A percentile compares a stretch with the other conserved stretches of the same genome.
phyloP scores from a whole-genome alignment of 495 filamentous ascomycete species.

The Cenococcum geophilum region DNA sequence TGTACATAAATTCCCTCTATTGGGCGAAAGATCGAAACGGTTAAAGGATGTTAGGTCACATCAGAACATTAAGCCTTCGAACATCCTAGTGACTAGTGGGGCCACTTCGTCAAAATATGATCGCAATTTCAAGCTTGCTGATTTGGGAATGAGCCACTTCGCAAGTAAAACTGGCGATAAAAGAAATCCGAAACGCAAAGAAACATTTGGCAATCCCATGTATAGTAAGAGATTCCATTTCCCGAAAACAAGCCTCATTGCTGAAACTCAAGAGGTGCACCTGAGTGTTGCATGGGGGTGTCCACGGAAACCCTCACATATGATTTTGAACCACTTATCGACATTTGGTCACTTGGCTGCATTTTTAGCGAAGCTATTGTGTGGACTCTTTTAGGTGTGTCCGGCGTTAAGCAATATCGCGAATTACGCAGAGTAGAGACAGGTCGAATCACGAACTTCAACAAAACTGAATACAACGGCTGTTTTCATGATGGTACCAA shows the following conservation, averaged over 20 bases:
- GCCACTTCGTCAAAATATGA: constrained; percentile 6
- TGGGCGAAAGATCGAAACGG: background rate
- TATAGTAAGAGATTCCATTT: constrained; percentile 11
- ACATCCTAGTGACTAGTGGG: constrained; percentile 17
- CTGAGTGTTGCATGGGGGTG: background rate
- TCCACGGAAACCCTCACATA: background rate
- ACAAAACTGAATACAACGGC: too few relatives aligned
- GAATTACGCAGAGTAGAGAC: background rate
- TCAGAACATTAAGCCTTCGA: constrained; percentile 25
- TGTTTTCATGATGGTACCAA: too few relatives aligned
- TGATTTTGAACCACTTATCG: background rate
- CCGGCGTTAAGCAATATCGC: background rate
- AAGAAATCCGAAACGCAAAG: background rate
- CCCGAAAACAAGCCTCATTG: background rate
- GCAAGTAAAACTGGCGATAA: background rate
- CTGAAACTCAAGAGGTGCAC: background rate
- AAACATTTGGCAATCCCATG: constrained; percentile 11
- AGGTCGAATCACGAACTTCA: too few relatives aligned
- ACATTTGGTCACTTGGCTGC: background rate
- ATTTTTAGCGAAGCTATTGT: background rate
- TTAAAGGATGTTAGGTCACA: constrained; percentile 10
- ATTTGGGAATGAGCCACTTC: constrained; percentile 21
- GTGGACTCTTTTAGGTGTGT: background rate
- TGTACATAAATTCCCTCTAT: constrained; percentile 20
- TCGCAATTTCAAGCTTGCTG: constrained; percentile 21